A percentile compares a stretch with the other conserved stretches of the same genome.
Evolutionary conservation across 441 rosid species (phyloP).

Genomic region (Populus hybrid): DNA sequence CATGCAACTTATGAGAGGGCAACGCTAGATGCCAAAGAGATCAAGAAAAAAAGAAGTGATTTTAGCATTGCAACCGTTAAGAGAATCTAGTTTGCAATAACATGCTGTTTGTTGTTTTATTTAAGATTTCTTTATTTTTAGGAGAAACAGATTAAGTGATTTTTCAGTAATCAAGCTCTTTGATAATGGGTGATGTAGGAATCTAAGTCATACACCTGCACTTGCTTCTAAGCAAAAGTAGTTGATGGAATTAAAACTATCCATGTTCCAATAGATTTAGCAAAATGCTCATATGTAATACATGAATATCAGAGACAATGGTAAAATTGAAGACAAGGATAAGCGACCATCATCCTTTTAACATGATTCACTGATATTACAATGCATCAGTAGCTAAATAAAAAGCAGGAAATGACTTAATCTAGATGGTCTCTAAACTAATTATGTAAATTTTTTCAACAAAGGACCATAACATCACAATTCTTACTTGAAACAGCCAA

Average conservation of each 20-base stretch:
- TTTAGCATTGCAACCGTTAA: neutral
- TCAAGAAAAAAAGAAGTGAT: neutral
- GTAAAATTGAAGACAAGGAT: neutral
- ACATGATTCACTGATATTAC: neutral
- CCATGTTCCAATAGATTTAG: neutral
- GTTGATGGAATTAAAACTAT: neutral
- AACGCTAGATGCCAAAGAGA: neutral
- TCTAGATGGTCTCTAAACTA: neutral
- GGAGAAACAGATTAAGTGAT: neutral
- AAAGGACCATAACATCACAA: constrained; percentile 8
- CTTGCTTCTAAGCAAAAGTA: neutral
- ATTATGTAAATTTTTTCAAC: neutral
- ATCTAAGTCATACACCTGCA: neutral
- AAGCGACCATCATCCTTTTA: neutral
- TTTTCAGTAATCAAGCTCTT: neutral
- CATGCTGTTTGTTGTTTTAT: neutral
- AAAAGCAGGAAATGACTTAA: neutral
- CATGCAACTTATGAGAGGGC: neutral
- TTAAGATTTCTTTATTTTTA: neutral
- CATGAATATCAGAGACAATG: neutral
- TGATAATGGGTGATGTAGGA: neutral
- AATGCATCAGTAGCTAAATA: neutral
- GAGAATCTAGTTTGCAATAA: neutral
- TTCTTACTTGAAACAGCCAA: constrained; percentile 79
- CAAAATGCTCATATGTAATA: neutral